Percentiles rank a stretch among this genome's conserved stretches.
These are phyloP conservation scores for Hippophae tibetana DNA, from an alignment of 306 rosid genomes.

Conservation along the genomic window DNA sequence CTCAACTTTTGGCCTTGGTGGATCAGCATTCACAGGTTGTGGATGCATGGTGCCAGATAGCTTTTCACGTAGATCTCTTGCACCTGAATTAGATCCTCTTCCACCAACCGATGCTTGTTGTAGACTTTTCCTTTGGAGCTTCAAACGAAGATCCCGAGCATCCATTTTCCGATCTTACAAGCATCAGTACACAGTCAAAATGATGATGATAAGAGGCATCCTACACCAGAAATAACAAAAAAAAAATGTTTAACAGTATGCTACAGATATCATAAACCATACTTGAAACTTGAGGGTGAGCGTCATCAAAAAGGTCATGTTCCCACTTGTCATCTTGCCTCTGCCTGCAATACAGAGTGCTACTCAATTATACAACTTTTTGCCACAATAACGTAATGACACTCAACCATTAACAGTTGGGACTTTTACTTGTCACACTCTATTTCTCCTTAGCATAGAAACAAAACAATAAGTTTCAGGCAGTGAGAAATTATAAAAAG, in stretches of 20 bases:
- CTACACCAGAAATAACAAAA: conserved; percentile 25
- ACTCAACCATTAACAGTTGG: conserved; percentile 10
- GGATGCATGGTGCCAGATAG: conserved; percentile 63
- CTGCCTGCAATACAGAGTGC: conserved; percentile 40
- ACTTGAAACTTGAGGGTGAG: conserved; percentile 55
- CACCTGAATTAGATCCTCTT: conserved; percentile 47
- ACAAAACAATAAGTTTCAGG: too few relatives aligned
- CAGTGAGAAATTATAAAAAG: too few relatives aligned
- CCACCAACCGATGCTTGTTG: conserved; percentile 36
- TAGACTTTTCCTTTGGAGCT: conserved; percentile 81
- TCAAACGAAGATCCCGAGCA: conserved; percentile 85
- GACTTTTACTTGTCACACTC: neutral
- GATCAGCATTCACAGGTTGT: conserved; percentile 57
- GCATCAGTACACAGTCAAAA: conserved; percentile 50
- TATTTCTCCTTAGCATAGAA: neutral
- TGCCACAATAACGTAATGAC: neutral
- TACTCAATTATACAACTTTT: neutral
- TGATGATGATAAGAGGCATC: conserved; percentile 28
- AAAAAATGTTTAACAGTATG: conserved; percentile 23
- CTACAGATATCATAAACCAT: conserved; percentile 35
- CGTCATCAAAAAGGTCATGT: conserved; percentile 79
- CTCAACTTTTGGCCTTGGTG: conserved; percentile 49
- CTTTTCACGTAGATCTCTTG: conserved; percentile 81
- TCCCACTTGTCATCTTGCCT: conserved; percentile 99
- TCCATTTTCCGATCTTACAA: conserved; percentile 61